Percentiles rank a stretch among this genome's conserved stretches.
These are phyloP conservation scores for Starmera caribaea DNA, from an alignment of 805 yeast species.

Conservation along the genomic window DNA sequence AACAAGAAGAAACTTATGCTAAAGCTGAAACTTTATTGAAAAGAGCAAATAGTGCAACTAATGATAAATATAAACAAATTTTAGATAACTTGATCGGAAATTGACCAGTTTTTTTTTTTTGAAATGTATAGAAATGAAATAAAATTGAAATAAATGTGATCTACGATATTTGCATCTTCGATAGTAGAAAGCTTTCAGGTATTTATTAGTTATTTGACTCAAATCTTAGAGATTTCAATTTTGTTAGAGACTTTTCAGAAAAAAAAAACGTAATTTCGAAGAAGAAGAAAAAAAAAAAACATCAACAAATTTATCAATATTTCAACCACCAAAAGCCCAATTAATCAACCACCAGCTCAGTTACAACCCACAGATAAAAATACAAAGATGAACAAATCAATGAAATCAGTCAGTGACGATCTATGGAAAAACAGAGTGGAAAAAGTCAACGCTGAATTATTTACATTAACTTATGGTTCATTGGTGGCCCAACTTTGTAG, in stretches of 20 bases:
- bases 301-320: not conserved
- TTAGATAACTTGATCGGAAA: conserved; percentile 40
- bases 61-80: conserved; percentile 61
- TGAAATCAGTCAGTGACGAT: conserved; percentile 64
- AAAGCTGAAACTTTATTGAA: conserved; percentile 61
- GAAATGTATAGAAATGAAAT: not conserved
- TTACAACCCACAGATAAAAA: not conserved
- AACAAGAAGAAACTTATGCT: conserved; percentile 57
- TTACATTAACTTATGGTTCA: conserved; percentile 92
- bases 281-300: not conserved
- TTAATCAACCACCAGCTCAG: too few relatives aligned
- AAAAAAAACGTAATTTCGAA: not conserved
- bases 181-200: too few relatives aligned
- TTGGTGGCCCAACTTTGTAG: conserved; percentile 85
- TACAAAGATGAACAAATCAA: conserved; percentile 26
- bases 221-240: too few relatives aligned
- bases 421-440: conserved; percentile 85
- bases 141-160: not conserved
- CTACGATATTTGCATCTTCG: too few relatives aligned
- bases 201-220: too few relatives aligned
- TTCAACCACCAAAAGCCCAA: too few relatives aligned
- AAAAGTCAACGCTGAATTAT: conserved; percentile 85
- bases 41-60: conserved; percentile 72
- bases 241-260: not conserved
- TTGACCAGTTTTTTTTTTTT: too few relatives aligned